Conservation (phyloP, 2,329 filamentous ascomycete genomes). For the Colletotrichum sp. region DNA sequence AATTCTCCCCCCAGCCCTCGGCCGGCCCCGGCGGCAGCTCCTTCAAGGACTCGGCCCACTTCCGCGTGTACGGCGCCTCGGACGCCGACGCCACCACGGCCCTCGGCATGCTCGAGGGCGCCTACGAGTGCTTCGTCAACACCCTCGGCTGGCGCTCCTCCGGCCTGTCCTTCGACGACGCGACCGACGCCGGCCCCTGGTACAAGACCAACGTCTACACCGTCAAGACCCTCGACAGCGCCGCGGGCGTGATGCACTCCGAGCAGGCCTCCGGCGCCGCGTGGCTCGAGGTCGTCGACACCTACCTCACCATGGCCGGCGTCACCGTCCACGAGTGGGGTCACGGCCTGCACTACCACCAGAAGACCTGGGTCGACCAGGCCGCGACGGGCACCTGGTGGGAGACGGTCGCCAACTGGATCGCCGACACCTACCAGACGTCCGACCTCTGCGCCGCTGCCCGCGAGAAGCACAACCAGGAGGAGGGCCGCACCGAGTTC, state of each 20-base stretch:
- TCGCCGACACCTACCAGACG: constrained; percentile 53
- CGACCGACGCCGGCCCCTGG: constrained; percentile 40
- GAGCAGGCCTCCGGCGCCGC: constrained; percentile 43
- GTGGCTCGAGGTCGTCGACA: constrained; percentile 47
- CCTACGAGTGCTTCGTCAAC: constrained; percentile 45
- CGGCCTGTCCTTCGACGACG: constrained; percentile 39
- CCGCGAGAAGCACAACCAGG: constrained; percentile 38
- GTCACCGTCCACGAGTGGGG: constrained; percentile 57
- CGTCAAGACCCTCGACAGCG: constrained; percentile 38
- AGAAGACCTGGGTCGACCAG: constrained; percentile 49
- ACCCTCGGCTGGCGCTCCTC: constrained; percentile 43
- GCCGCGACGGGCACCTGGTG: constrained; percentile 53
- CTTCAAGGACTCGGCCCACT: constrained; percentile 40
- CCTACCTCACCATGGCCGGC: constrained; percentile 40
- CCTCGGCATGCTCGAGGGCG: constrained; percentile 49
- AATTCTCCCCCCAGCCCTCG: constrained; percentile 33
- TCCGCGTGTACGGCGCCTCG: constrained; percentile 40
- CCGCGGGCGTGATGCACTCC: constrained; percentile 48
- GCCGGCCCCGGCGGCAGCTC: constrained; percentile 35
- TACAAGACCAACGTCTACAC: constrained; percentile 54
- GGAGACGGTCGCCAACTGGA: constrained; percentile 56
- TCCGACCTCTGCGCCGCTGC: constrained; percentile 46
- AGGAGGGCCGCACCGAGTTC: constrained; percentile 41
- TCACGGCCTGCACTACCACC: constrained; percentile 52
- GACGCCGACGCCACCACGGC: constrained; percentile 26